Conservation (phyloP, 495 filamentous ascomycete species). For the Aspergillus carlsbadensis region DNA sequence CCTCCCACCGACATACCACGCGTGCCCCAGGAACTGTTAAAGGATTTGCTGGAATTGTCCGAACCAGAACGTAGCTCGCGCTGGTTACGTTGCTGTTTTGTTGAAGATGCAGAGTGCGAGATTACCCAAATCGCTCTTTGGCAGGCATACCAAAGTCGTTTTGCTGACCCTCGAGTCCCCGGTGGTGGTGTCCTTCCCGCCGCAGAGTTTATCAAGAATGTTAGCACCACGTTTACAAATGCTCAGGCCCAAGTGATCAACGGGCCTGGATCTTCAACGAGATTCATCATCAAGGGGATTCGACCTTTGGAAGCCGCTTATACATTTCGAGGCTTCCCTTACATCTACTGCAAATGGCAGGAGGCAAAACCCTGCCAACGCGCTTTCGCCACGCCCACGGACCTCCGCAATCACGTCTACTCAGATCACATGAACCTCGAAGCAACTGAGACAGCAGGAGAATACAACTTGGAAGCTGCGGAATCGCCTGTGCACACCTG, state of each 20-base stretch:
- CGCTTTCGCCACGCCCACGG: slow-evolving; percentile 57
- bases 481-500: slow-evolving; percentile 38
- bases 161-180: slow-evolving; percentile 51
- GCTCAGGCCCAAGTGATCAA: slow-evolving; percentile 81
- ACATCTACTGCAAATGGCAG: slow-evolving; percentile 56
- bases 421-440: slow-evolving; percentile 62
- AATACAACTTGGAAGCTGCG: slow-evolving; percentile 47
- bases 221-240: slow-evolving; percentile 72
- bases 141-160: slow-evolving; percentile 91
- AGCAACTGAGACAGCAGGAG: slow-evolving; percentile 45
- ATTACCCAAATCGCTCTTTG: slow-evolving; percentile 96
- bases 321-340: slow-evolving; percentile 61
- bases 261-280: slow-evolving; percentile 53
- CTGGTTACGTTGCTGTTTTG: slow-evolving; percentile 70
- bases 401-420: slow-evolving; percentile 75
- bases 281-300: slow-evolving; percentile 95
- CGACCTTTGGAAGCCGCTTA: slow-evolving; percentile 72
- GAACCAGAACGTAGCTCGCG: slow-evolving; percentile 87
- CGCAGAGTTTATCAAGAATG: slow-evolving; percentile 96
- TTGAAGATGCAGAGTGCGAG: slow-evolving; percentile 77
- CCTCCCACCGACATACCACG: slow-evolving; percentile 65
- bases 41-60: slow-evolving; percentile 67
- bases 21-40: slow-evolving; percentile 73
- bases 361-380: slow-evolving; percentile 55
- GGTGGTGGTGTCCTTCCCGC: slow-evolving; percentile 70